Evolutionary conservation across 78 protist genomes (phyloP).

Genomic region (Creolimax fragrantissima): DNA sequence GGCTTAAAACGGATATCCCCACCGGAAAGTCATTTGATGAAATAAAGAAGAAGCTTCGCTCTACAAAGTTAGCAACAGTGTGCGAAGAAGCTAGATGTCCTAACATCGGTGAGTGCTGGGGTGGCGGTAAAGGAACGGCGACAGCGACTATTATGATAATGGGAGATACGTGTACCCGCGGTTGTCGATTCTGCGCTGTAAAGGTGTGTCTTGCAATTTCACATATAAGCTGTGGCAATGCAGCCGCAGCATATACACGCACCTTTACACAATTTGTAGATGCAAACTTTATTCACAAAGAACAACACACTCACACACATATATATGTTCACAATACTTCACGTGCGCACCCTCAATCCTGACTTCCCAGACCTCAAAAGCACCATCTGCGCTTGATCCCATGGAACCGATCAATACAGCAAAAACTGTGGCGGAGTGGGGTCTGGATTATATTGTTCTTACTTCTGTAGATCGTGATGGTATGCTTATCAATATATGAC

Average conservation of each 20-base stretch:
- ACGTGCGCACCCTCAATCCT: too few relatives aligned
- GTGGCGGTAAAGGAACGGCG: conserved; percentile 62
- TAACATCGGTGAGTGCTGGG: conserved; percentile 90
- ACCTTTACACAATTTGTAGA: too few relatives aligned
- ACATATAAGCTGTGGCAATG: too few relatives aligned
- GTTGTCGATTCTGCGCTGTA: conserved; percentile 85
- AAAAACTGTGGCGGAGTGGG: conserved; percentile 58
- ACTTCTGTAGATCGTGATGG: conserved; percentile 86
- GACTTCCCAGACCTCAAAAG: conserved; percentile 22
- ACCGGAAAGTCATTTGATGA: background rate
- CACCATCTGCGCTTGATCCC: conserved; percentile 76
- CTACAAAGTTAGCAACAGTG: conserved; percentile 2
- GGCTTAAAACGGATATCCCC: conserved; percentile 21
- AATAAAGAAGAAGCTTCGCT: background rate
- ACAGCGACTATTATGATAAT: conserved; percentile 87
- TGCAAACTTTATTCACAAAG: too few relatives aligned
- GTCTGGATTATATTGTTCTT: conserved; percentile 80
- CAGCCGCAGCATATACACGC: too few relatives aligned
- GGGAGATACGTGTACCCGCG: conserved; percentile 89
- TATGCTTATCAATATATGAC: background rate
- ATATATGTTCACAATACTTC: background rate
- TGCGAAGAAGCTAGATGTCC: conserved; percentile 79
- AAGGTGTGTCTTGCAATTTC: conserved; percentile 17
- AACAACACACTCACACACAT: too few relatives aligned
- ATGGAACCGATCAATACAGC: conserved; percentile 72